phyloP scores from a whole-genome alignment of 768 basidiomycete species.

The Boletellus emodensis region DNA sequence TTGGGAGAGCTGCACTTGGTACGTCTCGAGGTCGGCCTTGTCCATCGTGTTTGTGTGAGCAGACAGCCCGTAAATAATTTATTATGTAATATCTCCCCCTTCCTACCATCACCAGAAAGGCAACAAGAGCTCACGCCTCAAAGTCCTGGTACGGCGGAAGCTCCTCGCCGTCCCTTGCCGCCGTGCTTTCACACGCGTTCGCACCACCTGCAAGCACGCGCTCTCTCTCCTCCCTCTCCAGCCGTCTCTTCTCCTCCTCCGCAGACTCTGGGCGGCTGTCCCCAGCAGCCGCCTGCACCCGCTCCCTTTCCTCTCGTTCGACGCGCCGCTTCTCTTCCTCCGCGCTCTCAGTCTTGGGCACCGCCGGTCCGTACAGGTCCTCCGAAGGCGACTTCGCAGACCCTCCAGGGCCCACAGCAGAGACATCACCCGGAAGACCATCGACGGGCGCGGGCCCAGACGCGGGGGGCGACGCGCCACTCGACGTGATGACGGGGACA shows the following conservation, averaged over 20 bases:
- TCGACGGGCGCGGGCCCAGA: no score
- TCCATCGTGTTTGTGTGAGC: constrained; percentile 29
- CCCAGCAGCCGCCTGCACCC: constrained; percentile 31
- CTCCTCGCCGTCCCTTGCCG: constrained; percentile 32
- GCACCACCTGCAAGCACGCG: constrained; percentile 34
- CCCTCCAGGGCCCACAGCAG: constrained; percentile 45
- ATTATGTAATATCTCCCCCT: no score
- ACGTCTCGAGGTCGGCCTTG: constrained; percentile 80
- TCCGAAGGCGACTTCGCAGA: constrained; percentile 23
- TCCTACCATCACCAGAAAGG: no score
- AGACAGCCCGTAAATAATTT: no score
- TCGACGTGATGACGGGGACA: no score
- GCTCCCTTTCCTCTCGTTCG: constrained; percentile 49
- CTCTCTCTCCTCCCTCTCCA: constrained; percentile 67
- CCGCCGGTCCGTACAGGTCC: constrained; percentile 29
- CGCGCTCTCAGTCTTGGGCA: constrained; percentile 44
- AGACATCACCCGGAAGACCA: constrained; percentile 17
- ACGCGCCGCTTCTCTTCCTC: constrained; percentile 68
- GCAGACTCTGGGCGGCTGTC: constrained; percentile 39
- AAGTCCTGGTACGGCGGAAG: constrained; percentile 46
- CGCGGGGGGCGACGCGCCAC: no score
- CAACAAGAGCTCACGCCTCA: constrained; percentile 4
- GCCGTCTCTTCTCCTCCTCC: constrained; percentile 60
- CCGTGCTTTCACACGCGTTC: constrained; percentile 7
- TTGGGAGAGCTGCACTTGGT: constrained; percentile 86